Base-by-base conservation (phyloP, 2,329 filamentous ascomycete genomes). In the Endothia cerciana region DNA sequence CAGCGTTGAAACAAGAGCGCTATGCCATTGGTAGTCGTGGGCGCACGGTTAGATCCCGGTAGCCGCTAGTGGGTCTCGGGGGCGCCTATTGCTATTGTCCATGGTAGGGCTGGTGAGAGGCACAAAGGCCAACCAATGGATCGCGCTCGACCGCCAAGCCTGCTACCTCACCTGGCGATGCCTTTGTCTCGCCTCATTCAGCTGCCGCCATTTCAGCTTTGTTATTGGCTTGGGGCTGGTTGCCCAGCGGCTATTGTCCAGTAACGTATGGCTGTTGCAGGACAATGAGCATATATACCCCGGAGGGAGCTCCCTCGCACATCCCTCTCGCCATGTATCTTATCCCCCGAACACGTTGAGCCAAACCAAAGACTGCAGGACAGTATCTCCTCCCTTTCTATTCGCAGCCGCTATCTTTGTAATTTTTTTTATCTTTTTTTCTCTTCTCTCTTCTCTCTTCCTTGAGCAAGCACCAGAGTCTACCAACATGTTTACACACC, bases 161-260 rank as follows among this genome's bases (percentile, higher is more conserved):
- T 13, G 61, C 51, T 43, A 25, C 36, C 55, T 36, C 41, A 4
- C 28, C 19, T 55, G 3, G 15, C 15, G 47, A 51, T 53, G 4
- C 30, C 15, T 55, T 64, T 64, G 56, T 64, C 13, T 38, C 60
- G 45, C 33, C 53, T 60, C 62, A 60, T 60, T 64, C 41, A 60
- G 30, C 51, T 47, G 49, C 60, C 60, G n/a, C 30, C 30, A 33
- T 47, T 47, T 38, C 15, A 49, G 30, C 45, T 53, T 30, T 22
- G 62, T 43, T 13, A 22, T 64, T 45, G 56, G 56, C 17, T 60
- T 64, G 45, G 22, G 38, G 57, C 49, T n/a, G 28, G 4, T 5
- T 55, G 28, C 10, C 30, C 10, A 19, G 15, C 22, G 33, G 33
- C 47, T 2, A 51, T 51, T 51, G 47, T 51, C 47, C 47, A 28